These are phyloP conservation scores for Trichothecium sympodiale DNA, from an alignment of 2,329 filamentous ascomycete genomes.

Conservation along the genomic window DNA sequence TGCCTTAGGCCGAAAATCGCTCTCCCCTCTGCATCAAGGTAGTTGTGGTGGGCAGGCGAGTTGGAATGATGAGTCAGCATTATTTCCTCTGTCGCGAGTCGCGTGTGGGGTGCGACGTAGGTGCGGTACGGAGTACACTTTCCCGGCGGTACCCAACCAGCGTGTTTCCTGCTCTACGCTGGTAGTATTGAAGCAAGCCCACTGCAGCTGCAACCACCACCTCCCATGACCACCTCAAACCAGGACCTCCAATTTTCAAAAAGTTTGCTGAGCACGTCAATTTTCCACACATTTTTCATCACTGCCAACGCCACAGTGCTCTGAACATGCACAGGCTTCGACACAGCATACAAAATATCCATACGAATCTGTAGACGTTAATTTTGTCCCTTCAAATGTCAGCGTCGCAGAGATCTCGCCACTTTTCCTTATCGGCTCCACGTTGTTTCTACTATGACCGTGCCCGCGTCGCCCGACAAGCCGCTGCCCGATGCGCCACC, in stretches of 20 bases:
- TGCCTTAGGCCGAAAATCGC: slow-evolving; percentile 22
- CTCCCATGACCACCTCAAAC: too few relatives aligned
- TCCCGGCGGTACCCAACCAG: too few relatives aligned
- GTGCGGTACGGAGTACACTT: too few relatives aligned
- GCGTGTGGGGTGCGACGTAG: too few relatives aligned
- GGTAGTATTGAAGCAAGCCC: too few relatives aligned
- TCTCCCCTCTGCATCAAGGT: too few relatives aligned
- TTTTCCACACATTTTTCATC: slow-evolving; percentile 32
- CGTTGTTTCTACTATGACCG: slow-evolving; percentile 41
- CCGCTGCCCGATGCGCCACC: slow-evolving; percentile 16
- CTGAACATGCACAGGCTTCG: slow-evolving; percentile 45
- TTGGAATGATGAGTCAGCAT: too few relatives aligned
- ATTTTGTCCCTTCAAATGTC: slow-evolving; percentile 47
- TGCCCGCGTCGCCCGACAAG: slow-evolving; percentile 45
- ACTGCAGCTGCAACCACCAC: too few relatives aligned
- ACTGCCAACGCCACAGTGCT: slow-evolving; percentile 32
- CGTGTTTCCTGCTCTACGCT: too few relatives aligned
- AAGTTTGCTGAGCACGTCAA: slow-evolving; percentile 38
- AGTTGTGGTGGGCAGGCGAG: too few relatives aligned
- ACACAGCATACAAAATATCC: slow-evolving; percentile 31
- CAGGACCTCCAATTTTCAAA: slow-evolving; percentile 18
- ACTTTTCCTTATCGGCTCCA: slow-evolving; percentile 29
- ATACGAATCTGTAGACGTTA: slow-evolving; percentile 41
- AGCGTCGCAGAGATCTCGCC: slow-evolving; percentile 42
- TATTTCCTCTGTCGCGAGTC: too few relatives aligned